These are phyloP conservation scores for Eragrostis tef DNA, from an alignment of 202 grass and related monocot species.

Conservation along the genomic window DNA sequence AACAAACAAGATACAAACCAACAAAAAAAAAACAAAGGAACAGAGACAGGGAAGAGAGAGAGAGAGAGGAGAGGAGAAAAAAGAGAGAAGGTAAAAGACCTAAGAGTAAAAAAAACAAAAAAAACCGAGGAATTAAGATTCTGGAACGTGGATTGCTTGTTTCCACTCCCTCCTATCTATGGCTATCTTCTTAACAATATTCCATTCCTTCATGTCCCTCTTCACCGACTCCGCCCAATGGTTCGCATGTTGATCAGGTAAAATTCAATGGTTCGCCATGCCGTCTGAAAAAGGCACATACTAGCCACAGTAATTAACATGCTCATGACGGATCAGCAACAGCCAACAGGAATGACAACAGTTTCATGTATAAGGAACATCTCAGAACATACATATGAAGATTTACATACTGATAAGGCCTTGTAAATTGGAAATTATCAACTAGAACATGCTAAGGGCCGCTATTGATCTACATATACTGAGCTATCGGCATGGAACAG, in stretches of 20 bases:
- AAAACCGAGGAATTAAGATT: too few relatives aligned
- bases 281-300: neutral
- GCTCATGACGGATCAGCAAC: neutral
- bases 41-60: too few relatives aligned
- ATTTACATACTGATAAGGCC: constrained; percentile 49
- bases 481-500: constrained; percentile 21
- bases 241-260: neutral
- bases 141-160: too few relatives aligned
- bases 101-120: too few relatives aligned
- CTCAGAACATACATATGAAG: constrained; percentile 38
- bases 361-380: constrained; percentile 39
- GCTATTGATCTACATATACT: constrained; percentile 41
- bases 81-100: too few relatives aligned
- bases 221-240: too few relatives aligned
- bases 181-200: too few relatives aligned
- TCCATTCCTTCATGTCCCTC: too few relatives aligned
- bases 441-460: constrained; percentile 23
- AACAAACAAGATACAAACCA: too few relatives aligned
- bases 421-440: constrained; percentile 21
- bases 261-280: neutral
- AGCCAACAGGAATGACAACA: constrained; percentile 9
- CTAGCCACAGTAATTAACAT: neutral
- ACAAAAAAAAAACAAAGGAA: too few relatives aligned
- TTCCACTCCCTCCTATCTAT: too few relatives aligned
- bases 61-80: too few relatives aligned